Evolutionary conservation across 129 eudicot species (phyloP), one percentile per base, ranked within the genome.

Genomic region (Arctium lappa): DNA sequence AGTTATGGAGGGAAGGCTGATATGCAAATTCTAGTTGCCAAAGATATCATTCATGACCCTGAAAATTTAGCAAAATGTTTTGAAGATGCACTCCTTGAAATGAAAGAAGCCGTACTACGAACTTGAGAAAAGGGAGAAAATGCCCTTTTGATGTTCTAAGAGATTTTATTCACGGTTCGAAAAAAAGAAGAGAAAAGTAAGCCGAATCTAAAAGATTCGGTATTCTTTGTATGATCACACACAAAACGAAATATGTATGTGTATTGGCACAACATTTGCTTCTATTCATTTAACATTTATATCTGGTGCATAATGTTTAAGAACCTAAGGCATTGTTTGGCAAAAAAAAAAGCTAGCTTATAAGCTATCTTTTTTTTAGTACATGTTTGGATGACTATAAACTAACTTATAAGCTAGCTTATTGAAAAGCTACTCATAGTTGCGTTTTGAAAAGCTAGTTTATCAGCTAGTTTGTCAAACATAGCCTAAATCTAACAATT

Each of bases 1-100:
- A 91, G 96, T 72, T 94, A 94, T 72, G 94, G 88, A n/a, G 97
- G 97, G 68, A 80, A 80, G 50, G 98, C 97, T 0, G 91, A 92
- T 44, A 69, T 94, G 93, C 97, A 94, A 73, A 91, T 94, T 39
- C 79, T 87, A 66, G 98, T 85, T 16, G 98, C 98, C 4, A 95
- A 92, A 82, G 98, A 95, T 9, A 83, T 95, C 18, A 87, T 95
- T 44, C 90, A 91, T 5, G 98, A 92, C 13, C 92, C 93, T 0
- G 83, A 91, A 56, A 68, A 82, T 80, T 85, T 94, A 22, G 97
- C 97, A 3, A 90, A 89, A 44, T 94, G 95, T 75, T 90, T 94
- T 30, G 91, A 94, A 79, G 92, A 90, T 82, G 93, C 97, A 22
- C 80, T 94, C 73, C 80, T 77, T 2, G 91, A 92, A 69, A 91